Evolutionary conservation across 768 basidiomycete species (phyloP).

Genomic region (Wakefieldia striispora): DNA sequence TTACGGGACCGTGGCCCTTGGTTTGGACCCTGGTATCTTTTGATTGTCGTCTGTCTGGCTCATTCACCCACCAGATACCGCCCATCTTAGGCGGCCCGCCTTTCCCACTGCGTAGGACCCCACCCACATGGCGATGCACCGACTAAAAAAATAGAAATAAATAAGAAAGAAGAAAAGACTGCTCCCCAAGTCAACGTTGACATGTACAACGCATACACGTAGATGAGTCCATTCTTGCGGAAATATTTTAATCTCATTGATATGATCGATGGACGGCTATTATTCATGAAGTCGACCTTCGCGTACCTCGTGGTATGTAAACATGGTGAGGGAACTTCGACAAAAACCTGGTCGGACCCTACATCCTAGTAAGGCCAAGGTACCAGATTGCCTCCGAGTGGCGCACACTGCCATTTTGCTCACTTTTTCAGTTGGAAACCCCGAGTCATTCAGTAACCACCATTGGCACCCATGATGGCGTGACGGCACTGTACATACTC

Average conservation of each 20-base stretch:
- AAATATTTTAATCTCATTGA: too few relatives aligned
- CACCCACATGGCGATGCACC: neutral
- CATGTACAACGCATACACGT: too few relatives aligned
- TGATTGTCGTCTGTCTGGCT: too few relatives aligned
- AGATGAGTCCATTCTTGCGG: too few relatives aligned
- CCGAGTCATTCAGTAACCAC: too few relatives aligned
- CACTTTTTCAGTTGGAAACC: too few relatives aligned
- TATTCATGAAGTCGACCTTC: neutral
- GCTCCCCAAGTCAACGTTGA: too few relatives aligned
- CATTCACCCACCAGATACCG: neutral
- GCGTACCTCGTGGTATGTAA: conserved; percentile 1
- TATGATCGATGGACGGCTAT: too few relatives aligned
- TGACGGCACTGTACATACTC: neutral
- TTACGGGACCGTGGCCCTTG: conserved; percentile 6
- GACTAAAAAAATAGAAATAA: too few relatives aligned
- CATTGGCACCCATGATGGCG: neutral
- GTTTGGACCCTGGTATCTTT: conserved; percentile 2
- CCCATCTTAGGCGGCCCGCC: neutral
- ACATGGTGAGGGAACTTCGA: neutral
- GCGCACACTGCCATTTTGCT: neutral
- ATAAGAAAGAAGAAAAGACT: too few relatives aligned
- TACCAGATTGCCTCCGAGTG: conserved; percentile 20
- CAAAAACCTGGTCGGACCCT: neutral
- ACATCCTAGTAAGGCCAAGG: neutral
- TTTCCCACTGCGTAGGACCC: conserved; percentile 8